Evolutionary conservation across 2,329 filamentous ascomycete genomes (phyloP).

Genomic region (Neurospora sp.): DNA sequence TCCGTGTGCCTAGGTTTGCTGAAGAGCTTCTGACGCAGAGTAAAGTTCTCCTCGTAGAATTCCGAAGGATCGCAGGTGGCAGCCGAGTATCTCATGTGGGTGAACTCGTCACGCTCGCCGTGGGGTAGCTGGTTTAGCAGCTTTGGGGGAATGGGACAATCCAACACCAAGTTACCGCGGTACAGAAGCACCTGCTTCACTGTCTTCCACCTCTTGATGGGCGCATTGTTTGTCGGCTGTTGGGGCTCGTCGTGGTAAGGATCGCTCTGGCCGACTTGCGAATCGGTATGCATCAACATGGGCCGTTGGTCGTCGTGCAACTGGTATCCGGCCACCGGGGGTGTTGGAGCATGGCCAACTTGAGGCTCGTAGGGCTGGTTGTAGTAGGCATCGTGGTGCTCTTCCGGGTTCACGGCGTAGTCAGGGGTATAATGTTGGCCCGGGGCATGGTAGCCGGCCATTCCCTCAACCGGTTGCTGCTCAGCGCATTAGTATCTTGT

Average conservation of each 20-base stretch:
- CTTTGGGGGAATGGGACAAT: constrained; percentile 87
- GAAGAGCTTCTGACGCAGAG: constrained; percentile 81
- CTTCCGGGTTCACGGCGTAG: constrained; percentile 70
- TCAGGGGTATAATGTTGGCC: constrained; percentile 44
- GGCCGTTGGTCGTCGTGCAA: constrained; percentile 54
- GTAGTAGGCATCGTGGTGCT: constrained; percentile 81
- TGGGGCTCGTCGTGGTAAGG: constrained; percentile 35
- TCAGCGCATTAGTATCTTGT: constrained; percentile 8
- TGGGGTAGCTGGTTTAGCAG: constrained; percentile 82
- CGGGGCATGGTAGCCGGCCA: constrained; percentile 33
- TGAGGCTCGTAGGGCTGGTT: constrained; percentile 71
- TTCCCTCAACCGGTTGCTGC: constrained; percentile 43
- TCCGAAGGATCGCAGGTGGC: constrained; percentile 87
- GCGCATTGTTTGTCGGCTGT: constrained; percentile 35
- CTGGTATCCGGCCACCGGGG: constrained; percentile 42
- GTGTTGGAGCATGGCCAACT: neutral
- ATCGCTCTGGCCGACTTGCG: constrained; percentile 29
- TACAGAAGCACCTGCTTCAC: constrained; percentile 98
- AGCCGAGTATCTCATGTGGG: constrained; percentile 86
- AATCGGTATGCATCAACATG: constrained; percentile 59
- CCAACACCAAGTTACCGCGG: constrained; percentile 90
- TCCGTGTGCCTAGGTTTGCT: constrained; percentile 89
- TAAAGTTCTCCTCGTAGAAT: constrained; percentile 84
- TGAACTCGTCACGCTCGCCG: constrained; percentile 84
- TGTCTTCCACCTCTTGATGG: constrained; percentile 88